Base-by-base conservation (phyloP, 164 flowering plant species). In the Vitis cinerea region DNA sequence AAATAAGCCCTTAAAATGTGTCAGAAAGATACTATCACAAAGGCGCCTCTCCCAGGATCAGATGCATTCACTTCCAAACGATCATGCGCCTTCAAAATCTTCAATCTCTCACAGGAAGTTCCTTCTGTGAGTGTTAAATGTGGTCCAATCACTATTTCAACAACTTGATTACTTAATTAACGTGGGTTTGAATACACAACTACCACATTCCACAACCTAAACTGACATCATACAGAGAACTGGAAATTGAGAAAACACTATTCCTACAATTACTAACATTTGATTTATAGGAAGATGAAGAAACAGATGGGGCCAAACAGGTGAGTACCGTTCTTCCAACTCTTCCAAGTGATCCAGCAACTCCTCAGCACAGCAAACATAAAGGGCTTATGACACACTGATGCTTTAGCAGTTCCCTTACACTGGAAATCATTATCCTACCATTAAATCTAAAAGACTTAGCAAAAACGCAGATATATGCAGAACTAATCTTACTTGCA, bases 401-500 rank as follows among this genome's bases (percentile, higher is more conserved):
- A 23, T 37, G 44, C 44, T 37, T 37, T 37, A 37, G 27, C 27
- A 23, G 7, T 37, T 37, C 44, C 4, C 6, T 37, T 6, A 37
- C 4, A 37, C 44, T 37, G 27, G 27, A 37, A 37, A 37, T 37
- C 44, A 37, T 13, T 59, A 61, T 61, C 64, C 27, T 16, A 29
- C 44, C 61, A 63, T 55, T 48, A 13, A 62, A 48, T 10, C 50
- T 7, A 27, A 16, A 16, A 16, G 27, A 14, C 16, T 9, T 10
- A n/a, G n/a, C 3, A 47, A 17, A 67, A 49, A 5, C 37, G 23
- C 69, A 37, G 44, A 37, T 65, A 72, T 68, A 60, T 47, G 72
- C 61, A 76, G 50, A 71, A 72, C 56, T 19, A 60, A 69, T 66
- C 48, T 55, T 59, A 71, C 67, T 59, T 31, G 58, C 50, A 62